Conservation (phyloP, 176 grass and related monocot species). For the Zoysia pacifica region DNA sequence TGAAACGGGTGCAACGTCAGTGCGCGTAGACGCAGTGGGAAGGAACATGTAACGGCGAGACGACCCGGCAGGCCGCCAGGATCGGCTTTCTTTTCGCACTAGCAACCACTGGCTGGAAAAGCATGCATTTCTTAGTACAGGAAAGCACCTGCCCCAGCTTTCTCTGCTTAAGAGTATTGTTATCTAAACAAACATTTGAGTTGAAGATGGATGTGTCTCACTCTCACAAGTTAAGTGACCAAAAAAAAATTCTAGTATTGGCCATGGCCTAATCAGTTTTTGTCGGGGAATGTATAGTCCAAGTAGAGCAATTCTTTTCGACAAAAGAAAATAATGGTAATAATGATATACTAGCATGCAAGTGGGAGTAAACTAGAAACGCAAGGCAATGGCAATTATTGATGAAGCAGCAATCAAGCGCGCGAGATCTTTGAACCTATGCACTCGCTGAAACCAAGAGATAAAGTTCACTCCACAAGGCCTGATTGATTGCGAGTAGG, state of each 20-base stretch:
- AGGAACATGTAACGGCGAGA: conserved; percentile 29
- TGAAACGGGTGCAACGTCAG: conserved; percentile 29
- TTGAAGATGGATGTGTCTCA: conserved; percentile 41
- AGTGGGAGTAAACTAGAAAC: conserved; percentile 34
- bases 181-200: conserved; percentile 39
- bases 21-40: conserved; percentile 5
- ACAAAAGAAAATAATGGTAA: background rate
- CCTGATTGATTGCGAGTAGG: conserved; percentile 29
- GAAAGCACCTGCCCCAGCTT: conserved; percentile 29
- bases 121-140: conserved; percentile 35
- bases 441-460: conserved; percentile 16
- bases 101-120: conserved; percentile 37
- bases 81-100: conserved; percentile 35
- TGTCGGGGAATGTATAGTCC: background rate
- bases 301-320: background rate
- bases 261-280: background rate
- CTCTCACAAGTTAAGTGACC: background rate
- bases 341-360: conserved; percentile 4
- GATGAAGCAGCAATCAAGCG: conserved; percentile 34
- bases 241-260: background rate
- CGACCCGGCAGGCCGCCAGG: conserved; percentile 35
- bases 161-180: conserved; percentile 43
- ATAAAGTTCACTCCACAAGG: conserved; percentile 8
- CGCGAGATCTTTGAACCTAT: conserved; percentile 22
- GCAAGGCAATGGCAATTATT: conserved; percentile 23